Evolutionary conservation across 306 rosid genomes (phyloP).

Genomic region (Luffa aegyptiaca): DNA sequence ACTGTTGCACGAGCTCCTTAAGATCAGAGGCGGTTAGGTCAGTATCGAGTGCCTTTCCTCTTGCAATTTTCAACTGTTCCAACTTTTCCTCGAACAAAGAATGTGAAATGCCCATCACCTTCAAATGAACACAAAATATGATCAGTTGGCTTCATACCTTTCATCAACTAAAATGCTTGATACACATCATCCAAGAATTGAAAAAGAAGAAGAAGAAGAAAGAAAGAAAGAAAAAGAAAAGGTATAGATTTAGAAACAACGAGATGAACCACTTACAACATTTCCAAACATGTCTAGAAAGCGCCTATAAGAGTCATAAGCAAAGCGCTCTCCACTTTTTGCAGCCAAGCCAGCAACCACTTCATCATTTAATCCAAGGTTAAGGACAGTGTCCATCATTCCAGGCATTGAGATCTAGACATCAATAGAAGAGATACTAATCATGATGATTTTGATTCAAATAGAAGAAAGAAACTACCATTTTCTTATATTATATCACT

Average conservation of each 20-base stretch:
- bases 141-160: constrained; percentile 10
- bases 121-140: constrained; percentile 16
- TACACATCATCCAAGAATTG: neutral
- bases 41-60: constrained; percentile 54
- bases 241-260: neutral
- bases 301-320: constrained; percentile 86
- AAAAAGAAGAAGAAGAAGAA: neutral
- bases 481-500: neutral
- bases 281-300: constrained; percentile 93
- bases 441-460: neutral
- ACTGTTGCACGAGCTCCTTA: constrained; percentile 71
- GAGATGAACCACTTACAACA: constrained; percentile 51
- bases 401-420: constrained; percentile 95
- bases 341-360: constrained; percentile 79
- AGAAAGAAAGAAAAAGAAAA: neutral
- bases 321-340: constrained; percentile 95
- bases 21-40: constrained; percentile 67
- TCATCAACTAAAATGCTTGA: neutral
- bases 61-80: constrained; percentile 45
- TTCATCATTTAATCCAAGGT: constrained; percentile 88
- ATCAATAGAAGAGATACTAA: neutral
- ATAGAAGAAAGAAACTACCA: neutral
- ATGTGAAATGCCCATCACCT: constrained; percentile 91
- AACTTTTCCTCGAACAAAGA: constrained; percentile 75
- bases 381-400: constrained; percentile 99